Evolutionary conservation across 139 green algal species (phyloP).

Genomic region (Ettlia oleoabundans): DNA sequence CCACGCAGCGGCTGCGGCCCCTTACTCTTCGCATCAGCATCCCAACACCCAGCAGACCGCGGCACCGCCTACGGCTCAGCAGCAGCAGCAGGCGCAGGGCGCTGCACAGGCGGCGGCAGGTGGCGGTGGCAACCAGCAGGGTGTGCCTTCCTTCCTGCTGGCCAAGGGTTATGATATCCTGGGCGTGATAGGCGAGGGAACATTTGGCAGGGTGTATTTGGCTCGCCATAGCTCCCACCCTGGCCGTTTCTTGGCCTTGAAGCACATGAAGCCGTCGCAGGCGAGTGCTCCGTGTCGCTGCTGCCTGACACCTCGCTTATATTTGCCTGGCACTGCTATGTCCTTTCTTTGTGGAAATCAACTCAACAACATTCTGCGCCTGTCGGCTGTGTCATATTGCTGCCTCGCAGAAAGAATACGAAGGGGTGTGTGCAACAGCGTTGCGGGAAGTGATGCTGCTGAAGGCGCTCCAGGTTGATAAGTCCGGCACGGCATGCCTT

Average conservation of each 20-base stretch:
- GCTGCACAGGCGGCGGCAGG: neutral
- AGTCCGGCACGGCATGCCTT: too few species aligned
- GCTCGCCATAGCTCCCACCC: slow-evolving; percentile 12
- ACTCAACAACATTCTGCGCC: neutral
- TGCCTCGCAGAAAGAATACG: slow-evolving; percentile 56
- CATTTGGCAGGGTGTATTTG: slow-evolving; percentile 33
- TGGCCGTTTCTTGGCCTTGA: slow-evolving; percentile 11
- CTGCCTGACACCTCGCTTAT: too few species aligned
- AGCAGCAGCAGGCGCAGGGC: neutral
- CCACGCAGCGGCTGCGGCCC: too few species aligned
- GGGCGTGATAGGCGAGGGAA: slow-evolving; percentile 34
- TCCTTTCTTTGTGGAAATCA: neutral
- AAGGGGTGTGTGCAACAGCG: slow-evolving; percentile 74
- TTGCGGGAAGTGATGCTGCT: slow-evolving; percentile 84
- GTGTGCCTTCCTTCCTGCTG: slow-evolving; percentile 21
- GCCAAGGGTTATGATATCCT: slow-evolving; percentile 26
- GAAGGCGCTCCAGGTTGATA: too few species aligned
- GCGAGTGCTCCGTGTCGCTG: neutral
- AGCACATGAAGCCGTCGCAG: slow-evolving; percentile 34
- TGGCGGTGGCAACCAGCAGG: neutral
- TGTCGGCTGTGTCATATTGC: too few species aligned
- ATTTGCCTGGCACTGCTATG: too few species aligned
- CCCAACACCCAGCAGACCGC: neutral
- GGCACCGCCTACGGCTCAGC: neutral
- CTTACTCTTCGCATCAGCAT: too few species aligned